These are phyloP conservation scores for Penicillium brevicompactum DNA, from an alignment of 2,329 filamentous ascomycete genomes.

Conservation along the genomic window DNA sequence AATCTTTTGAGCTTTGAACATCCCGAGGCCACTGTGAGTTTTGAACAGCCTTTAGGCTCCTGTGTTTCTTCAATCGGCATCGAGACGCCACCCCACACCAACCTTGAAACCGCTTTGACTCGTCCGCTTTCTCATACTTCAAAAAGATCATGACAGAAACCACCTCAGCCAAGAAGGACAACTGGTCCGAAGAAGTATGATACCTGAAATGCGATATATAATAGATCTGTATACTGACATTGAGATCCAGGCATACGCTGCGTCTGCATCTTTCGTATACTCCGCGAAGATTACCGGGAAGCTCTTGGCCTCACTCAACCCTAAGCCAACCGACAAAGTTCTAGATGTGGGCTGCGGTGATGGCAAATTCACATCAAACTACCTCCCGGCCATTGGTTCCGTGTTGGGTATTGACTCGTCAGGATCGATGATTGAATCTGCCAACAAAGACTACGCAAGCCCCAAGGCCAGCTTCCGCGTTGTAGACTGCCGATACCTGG, in stretches of 20 bases:
- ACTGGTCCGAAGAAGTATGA: slow-evolving; percentile 43
- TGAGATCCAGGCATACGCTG: slow-evolving; percentile 56
- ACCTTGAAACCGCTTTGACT: background rate
- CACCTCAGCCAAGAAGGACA: slow-evolving; percentile 27
- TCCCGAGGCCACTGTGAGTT: too few species aligned
- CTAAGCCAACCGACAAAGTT: slow-evolving; percentile 59
- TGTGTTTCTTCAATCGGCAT: too few species aligned
- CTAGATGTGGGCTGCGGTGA: slow-evolving; percentile 68
- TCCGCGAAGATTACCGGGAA: slow-evolving; percentile 59
- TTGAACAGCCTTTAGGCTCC: too few species aligned
- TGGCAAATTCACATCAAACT: slow-evolving; percentile 60
- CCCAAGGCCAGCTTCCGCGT: slow-evolving; percentile 31
- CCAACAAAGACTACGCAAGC: slow-evolving; percentile 46
- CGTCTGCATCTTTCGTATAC: slow-evolving; percentile 64
- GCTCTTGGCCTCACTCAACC: slow-evolving; percentile 60
- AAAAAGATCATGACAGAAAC: slow-evolving; percentile 1
- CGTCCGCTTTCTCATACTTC: background rate
- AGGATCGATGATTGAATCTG: slow-evolving; percentile 59
- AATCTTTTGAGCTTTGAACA: too few species aligned
- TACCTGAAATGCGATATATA: background rate
- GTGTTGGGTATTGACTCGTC: slow-evolving; percentile 64
- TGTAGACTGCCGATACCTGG: slow-evolving; percentile 40
- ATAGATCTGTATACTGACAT: background rate
- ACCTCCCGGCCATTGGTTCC: slow-evolving; percentile 52
- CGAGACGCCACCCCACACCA: too few species aligned